Conservation (phyloP, 1,284 basidiomycete species). For the Irpex sp. region DNA sequence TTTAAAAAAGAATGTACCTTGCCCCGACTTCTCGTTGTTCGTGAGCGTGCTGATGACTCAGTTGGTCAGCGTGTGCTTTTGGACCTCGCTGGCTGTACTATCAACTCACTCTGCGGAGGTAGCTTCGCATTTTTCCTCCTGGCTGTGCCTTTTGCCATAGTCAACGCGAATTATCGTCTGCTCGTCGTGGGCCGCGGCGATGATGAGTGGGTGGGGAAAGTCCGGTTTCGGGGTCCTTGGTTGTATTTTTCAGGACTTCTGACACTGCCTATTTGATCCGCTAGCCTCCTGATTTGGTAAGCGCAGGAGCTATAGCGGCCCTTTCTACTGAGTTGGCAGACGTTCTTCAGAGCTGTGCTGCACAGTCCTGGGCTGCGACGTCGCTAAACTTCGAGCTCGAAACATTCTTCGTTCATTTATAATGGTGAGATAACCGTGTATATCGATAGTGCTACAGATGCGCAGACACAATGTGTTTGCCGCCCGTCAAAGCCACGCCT, state of each 20-base stretch:
- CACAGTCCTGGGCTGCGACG: no score
- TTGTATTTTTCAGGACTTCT: conserved; percentile 21
- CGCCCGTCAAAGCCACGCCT: not conserved
- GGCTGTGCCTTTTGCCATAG: conserved; percentile 26
- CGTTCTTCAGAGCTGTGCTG: no score
- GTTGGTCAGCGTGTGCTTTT: conserved; percentile 18
- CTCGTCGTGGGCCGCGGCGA: conserved; percentile 16
- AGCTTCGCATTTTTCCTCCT: conserved; percentile 30
- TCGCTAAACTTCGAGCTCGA: no score
- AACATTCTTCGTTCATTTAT: not conserved
- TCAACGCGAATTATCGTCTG: not conserved
- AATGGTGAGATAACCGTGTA: not conserved
- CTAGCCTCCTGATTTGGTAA: not conserved
- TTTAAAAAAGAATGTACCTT: conserved; percentile 35
- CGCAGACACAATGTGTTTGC: not conserved
- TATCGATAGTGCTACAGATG: not conserved
- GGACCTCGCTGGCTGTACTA: conserved; percentile 6
- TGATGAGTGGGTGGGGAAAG: conserved; percentile 20
- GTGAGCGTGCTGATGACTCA: conserved; percentile 49
- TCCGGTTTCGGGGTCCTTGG: conserved; percentile 15
- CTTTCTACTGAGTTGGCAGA: not conserved
- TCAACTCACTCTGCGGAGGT: conserved; percentile 29
- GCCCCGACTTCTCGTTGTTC: conserved; percentile 59
- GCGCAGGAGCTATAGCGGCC: not conserved
- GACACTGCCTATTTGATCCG: conserved; percentile 18